These are phyloP conservation scores for Puccinia polysora DNA, from an alignment of 1,284 basidiomycete genomes.

Conservation along the genomic window DNA sequence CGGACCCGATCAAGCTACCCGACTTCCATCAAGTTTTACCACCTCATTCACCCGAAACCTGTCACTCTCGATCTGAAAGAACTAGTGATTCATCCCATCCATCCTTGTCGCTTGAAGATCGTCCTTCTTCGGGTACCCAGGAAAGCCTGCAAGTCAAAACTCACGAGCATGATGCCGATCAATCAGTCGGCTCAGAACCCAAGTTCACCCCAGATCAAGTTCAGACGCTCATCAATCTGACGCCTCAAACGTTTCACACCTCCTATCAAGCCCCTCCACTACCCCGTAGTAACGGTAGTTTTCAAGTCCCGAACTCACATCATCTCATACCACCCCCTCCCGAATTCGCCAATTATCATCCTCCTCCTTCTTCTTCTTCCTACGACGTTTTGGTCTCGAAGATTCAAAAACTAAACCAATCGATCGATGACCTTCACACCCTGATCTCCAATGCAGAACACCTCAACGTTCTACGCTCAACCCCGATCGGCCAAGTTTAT, in stretches of 20 bases:
- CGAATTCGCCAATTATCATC: neutral
- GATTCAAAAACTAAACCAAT: slow-evolving; percentile 2
- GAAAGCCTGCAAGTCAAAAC: neutral
- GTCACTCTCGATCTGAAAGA: neutral
- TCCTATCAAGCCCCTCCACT: neutral
- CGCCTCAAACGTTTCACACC: slow-evolving; percentile 8
- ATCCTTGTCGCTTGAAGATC: neutral
- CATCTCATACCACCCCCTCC: neutral
- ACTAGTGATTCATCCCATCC: neutral
- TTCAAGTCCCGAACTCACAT: neutral
- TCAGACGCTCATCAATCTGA: slow-evolving; percentile 9
- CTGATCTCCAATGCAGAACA: slow-evolving; percentile 16
- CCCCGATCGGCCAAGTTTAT: neutral
- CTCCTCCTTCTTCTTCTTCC: neutral
- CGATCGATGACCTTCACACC: slow-evolving; percentile 5
- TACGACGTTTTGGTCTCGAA: neutral
- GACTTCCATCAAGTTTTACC: neutral
- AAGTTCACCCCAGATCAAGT: slow-evolving; percentile 10
- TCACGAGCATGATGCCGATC: neutral
- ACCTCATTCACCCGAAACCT: neutral
- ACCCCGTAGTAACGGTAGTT: neutral
- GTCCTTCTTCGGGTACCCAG: neutral
- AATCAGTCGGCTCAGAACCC: neutral
- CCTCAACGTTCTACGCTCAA: neutral
- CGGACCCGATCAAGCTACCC: neutral